Base-by-base conservation (phyloP, 1,284 basidiomycete genomes). In the Tremellales sp. region DNA sequence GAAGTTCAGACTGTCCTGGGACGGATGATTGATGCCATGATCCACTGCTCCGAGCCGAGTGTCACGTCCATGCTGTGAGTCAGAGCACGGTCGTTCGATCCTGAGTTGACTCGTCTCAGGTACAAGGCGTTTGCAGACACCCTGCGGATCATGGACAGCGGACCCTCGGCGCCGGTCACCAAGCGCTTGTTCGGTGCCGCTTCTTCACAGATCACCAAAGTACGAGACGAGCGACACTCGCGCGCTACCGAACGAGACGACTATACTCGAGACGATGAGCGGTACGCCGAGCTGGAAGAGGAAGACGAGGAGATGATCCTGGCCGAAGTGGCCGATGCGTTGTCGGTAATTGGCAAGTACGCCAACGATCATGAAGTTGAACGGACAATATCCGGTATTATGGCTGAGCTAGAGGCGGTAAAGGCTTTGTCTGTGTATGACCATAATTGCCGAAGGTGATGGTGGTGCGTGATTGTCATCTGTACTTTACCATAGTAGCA, bases 121-220 rank as follows among this genome's bases (percentile, higher is more conserved):
- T 64, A 84, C 77, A 86, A 84, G 57, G 84, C 84, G 57, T 80
- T 89, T 67, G 77, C 79, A 42, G 86, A 89, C 64, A 80, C 80
- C 3, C 57, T 87, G 6, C 79, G 79, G 23, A 79, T 87, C 19
- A 76, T 88, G 39, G 82, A 53, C 7, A 48, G 55, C 2, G 57
- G 65, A 0, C 52, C 68, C 2, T 66, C 69, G 0, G 10, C 40
- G 5, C 27, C 49, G 17, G 49, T 60, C 12, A 44, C 45, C 11
- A 24, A 12, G 2, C 51, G 49, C 12, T 44, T 62, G 0, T 23
- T 59, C 5, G 47, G 44, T 6, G 33, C 49, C 10, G 52, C 53
- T 19, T n/a, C 22, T n/a, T 42, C 53, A 8, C 52, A 56, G 26
- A 37, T 62, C 7, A 24, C 23, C 17, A 48, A 49, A 25, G 26